Evolutionary conservation across 176 grass and related monocot genomes (phyloP).

Genomic region (Carex kokanica): DNA sequence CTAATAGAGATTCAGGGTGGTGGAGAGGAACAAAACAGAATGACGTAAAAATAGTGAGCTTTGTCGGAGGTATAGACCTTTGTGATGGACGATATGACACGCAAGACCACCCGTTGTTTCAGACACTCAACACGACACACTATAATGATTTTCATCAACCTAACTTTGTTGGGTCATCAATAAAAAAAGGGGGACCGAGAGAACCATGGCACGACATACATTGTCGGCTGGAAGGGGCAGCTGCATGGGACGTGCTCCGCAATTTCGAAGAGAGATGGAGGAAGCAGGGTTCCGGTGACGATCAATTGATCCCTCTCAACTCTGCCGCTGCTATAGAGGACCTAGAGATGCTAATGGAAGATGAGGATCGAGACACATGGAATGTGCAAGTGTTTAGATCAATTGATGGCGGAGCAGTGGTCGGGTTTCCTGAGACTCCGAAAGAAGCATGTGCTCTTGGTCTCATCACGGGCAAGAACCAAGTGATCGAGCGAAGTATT

Average conservation of each 20-base stretch:
- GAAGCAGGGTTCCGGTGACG: conserved; percentile 31
- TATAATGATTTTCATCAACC: conserved; percentile 40
- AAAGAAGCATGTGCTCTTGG: conserved; percentile 52
- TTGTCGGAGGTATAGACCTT: conserved; percentile 43
- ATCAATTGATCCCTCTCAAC: conserved; percentile 19
- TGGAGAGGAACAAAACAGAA: not conserved
- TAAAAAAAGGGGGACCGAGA: conserved; percentile 35
- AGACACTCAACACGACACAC: conserved; percentile 30
- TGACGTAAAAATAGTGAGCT: conserved; percentile 22
- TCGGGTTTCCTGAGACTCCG: conserved; percentile 67
- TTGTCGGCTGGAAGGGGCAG: not conserved
- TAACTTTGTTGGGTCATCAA: conserved; percentile 30
- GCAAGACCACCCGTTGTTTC: conserved; percentile 35
- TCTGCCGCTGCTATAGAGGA: not conserved
- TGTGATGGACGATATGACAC: conserved; percentile 45
- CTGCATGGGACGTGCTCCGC: conserved; percentile 23
- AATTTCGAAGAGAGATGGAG: conserved; percentile 47
- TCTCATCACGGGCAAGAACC: conserved; percentile 72
- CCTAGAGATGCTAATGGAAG: not conserved
- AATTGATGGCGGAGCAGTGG: conserved; percentile 70
- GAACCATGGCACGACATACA: conserved; percentile 50
- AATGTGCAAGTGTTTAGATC: conserved; percentile 87
- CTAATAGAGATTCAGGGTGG: not conserved
- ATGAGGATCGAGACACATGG: conserved; percentile 56
- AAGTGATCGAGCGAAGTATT: conserved; percentile 79